phyloP scores from a whole-genome alignment of 2,329 filamentous ascomycete genomes.

The Curvularia sp. region DNA sequence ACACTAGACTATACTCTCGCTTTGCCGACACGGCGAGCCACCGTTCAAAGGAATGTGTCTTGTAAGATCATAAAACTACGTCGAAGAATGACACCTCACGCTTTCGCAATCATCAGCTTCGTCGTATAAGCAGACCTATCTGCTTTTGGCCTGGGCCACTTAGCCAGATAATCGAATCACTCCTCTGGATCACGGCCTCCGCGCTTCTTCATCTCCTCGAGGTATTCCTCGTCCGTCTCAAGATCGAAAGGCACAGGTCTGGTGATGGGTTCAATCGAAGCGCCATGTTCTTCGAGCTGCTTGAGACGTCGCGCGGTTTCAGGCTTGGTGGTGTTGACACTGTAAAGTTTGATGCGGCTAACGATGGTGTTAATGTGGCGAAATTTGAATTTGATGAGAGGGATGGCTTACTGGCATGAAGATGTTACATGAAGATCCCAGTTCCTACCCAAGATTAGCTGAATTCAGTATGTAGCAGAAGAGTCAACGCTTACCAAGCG shows the following conservation, averaged over 20 bases:
- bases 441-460: constrained; percentile 58
- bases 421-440: constrained; percentile 72
- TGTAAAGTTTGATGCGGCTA: constrained; percentile 59
- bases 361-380: neutral
- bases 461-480: constrained; percentile 3
- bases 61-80: neutral
- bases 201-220: constrained; percentile 51
- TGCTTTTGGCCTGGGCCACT: neutral
- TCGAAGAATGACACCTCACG: neutral
- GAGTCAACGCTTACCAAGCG: constrained; percentile 47
- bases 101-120: neutral
- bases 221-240: constrained; percentile 59
- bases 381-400: neutral
- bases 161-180: constrained; percentile 24
- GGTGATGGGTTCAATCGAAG: constrained; percentile 62
- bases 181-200: constrained; percentile 55
- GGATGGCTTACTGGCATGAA: constrained; percentile 59
- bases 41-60: neutral
- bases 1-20: too few relatives aligned
- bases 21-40: too few relatives aligned
- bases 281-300: constrained; percentile 58
- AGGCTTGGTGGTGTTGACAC: constrained; percentile 62
- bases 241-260: constrained; percentile 59
- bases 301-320: constrained; percentile 59
- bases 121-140: neutral